A percentile compares a stretch with the other conserved stretches of the same genome.
Conservation (phyloP, 73 alveolate genomes). For the Paramecium tetraurelia region DNA sequence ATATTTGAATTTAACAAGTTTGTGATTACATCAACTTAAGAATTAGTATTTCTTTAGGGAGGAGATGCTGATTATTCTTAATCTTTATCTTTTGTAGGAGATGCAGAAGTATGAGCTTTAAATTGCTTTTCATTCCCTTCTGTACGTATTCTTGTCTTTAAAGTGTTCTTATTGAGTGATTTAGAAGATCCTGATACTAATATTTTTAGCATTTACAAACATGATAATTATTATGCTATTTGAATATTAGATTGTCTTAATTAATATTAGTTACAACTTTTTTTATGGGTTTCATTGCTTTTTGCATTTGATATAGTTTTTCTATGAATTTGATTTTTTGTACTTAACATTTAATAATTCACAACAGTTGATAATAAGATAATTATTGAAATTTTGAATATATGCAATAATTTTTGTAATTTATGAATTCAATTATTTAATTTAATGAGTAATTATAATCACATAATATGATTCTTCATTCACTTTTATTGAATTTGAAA, state of each 20-base stretch:
- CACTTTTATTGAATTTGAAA: neutral
- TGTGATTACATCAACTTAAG: neutral
- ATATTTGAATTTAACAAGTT: neutral
- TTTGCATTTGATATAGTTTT: neutral
- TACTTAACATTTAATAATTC: neutral
- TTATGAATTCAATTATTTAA: neutral
- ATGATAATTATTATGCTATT: neutral
- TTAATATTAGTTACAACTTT: neutral
- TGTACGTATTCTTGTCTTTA: neutral
- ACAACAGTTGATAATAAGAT: neutral
- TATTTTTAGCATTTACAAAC: neutral
- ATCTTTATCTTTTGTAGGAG: neutral
- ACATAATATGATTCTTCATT: neutral
- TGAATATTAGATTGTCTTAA: neutral
- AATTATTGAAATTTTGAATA: neutral
- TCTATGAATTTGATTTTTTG: neutral
- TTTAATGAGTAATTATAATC: too few relatives aligned
- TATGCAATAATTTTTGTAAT: neutral
- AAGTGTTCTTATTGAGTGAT: neutral
- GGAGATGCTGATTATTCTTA: neutral
- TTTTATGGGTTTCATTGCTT: neutral
- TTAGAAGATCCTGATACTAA: neutral
- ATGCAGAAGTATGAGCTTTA: neutral
- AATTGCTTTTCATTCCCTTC: conserved; percentile 13
- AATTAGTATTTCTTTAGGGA: neutral